phyloP scores from a whole-genome alignment of 176 grass and related monocot genomes.

The Luzula sylvatica region DNA sequence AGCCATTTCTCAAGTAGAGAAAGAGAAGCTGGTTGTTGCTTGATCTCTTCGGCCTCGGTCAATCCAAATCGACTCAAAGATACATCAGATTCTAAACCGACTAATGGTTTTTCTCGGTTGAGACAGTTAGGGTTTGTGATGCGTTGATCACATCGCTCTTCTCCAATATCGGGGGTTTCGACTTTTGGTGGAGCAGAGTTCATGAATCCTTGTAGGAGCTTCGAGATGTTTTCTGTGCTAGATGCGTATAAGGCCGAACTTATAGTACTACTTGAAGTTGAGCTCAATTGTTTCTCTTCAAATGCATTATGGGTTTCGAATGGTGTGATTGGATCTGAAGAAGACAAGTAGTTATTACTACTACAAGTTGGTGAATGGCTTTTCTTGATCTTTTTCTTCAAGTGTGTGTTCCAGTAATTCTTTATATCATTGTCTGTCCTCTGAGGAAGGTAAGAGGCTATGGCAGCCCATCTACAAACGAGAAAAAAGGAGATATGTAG shows the following conservation, averaged over 20 bases:
- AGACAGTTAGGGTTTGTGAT: slow-evolving; percentile 1
- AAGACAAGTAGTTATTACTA: slow-evolving; percentile 18
- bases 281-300: slow-evolving; percentile 8
- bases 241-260: slow-evolving; percentile 35
- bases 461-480: slow-evolving; percentile 55
- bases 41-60: slow-evolving; percentile 17
- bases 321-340: slow-evolving; percentile 9
- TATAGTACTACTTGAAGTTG: background rate
- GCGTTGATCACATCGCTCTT: slow-evolving; percentile 6
- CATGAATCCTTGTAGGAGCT: slow-evolving; percentile 52
- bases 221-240: slow-evolving; percentile 71
- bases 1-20: slow-evolving; percentile 69
- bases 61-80: slow-evolving; percentile 1
- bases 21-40: slow-evolving; percentile 24
- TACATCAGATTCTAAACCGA: slow-evolving; percentile 16
- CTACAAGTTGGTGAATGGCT: slow-evolving; percentile 22
- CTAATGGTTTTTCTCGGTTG: slow-evolving; percentile 5
- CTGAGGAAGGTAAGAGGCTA: slow-evolving; percentile 74
- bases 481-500: background rate
- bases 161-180: slow-evolving; percentile 8
- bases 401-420: slow-evolving; percentile 93
- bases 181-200: slow-evolving; percentile 15
- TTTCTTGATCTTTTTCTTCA: slow-evolving; percentile 89
- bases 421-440: slow-evolving; percentile 95
- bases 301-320: slow-evolving; percentile 9